These are phyloP conservation scores for Claviceps pusilla DNA, from an alignment of 2,329 filamentous ascomycete genomes.

Conservation along the genomic window DNA sequence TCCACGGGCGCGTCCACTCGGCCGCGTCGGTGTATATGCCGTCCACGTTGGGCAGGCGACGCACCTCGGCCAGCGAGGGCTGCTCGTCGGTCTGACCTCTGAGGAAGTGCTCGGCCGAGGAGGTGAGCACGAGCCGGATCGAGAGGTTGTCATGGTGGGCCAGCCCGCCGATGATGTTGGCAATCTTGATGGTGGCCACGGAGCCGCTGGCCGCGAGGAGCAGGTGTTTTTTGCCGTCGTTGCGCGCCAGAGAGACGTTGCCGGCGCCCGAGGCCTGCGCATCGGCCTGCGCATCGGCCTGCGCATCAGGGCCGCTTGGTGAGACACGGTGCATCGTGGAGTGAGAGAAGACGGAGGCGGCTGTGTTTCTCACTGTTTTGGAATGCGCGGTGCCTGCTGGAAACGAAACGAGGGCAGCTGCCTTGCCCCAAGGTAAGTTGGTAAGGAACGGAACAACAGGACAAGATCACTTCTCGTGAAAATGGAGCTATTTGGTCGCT, in stretches of 20 bases:
- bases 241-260: conserved; percentile 17
- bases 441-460: too few relatives aligned
- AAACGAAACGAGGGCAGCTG: too few relatives aligned
- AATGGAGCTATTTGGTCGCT: too few relatives aligned
- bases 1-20: conserved; percentile 72
- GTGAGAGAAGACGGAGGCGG: too few relatives aligned
- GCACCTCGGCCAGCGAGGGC: conserved; percentile 47
- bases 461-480: too few relatives aligned
- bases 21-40: conserved; percentile 70
- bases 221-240: conserved; percentile 27
- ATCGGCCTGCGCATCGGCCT: not conserved
- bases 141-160: conserved; percentile 42
- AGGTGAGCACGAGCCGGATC: conserved; percentile 72
- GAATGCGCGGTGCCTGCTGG: too few relatives aligned
- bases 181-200: conserved; percentile 80
- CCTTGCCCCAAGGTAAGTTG: too few relatives aligned
- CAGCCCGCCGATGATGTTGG: conserved; percentile 48
- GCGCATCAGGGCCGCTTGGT: not conserved
- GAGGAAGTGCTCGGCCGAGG: conserved; percentile 61
- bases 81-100: conserved; percentile 63
- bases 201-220: conserved; percentile 32
- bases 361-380: too few relatives aligned
- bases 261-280: conserved; percentile 13
- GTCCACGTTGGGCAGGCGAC: conserved; percentile 54
- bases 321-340: conserved; percentile 1